phyloP scores from a whole-genome alignment of 352 stramenopile genomes.

The Pythium dissotocum region DNA sequence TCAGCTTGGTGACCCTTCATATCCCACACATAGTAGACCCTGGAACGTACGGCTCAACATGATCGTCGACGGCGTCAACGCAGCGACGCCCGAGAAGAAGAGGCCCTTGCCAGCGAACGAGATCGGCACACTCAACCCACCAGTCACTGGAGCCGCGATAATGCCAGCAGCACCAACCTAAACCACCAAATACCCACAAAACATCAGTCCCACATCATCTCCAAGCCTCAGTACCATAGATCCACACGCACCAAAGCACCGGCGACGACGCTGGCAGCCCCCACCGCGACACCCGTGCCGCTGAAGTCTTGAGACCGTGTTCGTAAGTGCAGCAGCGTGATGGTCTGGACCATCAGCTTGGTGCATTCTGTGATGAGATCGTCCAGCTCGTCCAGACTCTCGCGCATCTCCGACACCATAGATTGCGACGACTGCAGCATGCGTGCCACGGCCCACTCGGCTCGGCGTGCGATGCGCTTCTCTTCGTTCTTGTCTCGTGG shows the following conservation, averaged over 20 bases:
- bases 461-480: constrained; percentile 64
- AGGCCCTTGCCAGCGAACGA: constrained; percentile 82
- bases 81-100: constrained; percentile 77
- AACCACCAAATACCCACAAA: not conserved
- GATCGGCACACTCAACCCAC: constrained; percentile 82
- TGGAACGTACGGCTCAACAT: constrained; percentile 78
- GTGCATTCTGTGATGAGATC: constrained; percentile 79
- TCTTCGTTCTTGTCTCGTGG: constrained; percentile 70
- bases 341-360: constrained; percentile 86
- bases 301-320: constrained; percentile 82
- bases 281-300: constrained; percentile 78
- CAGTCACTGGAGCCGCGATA: constrained; percentile 73
- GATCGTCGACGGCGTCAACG: constrained; percentile 81
- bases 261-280: constrained; percentile 77
- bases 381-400: constrained; percentile 78
- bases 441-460: constrained; percentile 71
- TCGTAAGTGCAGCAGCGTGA: constrained; percentile 84
- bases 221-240: not conserved
- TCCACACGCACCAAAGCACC: constrained; percentile 58
- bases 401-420: constrained; percentile 69
- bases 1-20: no score
- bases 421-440: constrained; percentile 73
- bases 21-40: no score
- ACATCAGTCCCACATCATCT: not conserved
- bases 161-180: constrained; percentile 71